Conservation (phyloP, 2,329 filamentous ascomycete genomes). For the Ophiostoma tasmaniense region DNA sequence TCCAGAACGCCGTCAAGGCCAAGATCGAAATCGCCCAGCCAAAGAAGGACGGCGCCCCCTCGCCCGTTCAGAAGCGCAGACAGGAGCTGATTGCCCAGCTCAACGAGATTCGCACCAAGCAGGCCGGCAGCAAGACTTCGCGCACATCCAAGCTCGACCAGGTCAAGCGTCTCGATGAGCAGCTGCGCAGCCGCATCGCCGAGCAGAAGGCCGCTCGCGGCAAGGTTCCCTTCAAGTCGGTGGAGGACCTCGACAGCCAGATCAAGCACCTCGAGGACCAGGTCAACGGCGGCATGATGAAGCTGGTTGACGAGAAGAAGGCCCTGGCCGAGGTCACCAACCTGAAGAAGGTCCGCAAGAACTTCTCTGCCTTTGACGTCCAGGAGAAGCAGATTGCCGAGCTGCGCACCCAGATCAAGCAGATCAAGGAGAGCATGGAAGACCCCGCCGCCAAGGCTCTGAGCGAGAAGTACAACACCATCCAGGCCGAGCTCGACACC, state of each 20-base stretch:
- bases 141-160: conserved; percentile 74
- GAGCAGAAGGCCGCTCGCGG: conserved; percentile 81
- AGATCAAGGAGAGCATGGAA: conserved; percentile 80
- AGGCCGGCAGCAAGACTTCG: conserved; percentile 77
- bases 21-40: conserved; percentile 80
- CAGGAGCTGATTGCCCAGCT: conserved; percentile 77
- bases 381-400: conserved; percentile 84
- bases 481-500: conserved; percentile 78
- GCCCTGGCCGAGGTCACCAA: conserved; percentile 72
- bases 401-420: conserved; percentile 76
- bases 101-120: conserved; percentile 76
- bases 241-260: conserved; percentile 78
- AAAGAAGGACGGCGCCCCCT: conserved; percentile 64
- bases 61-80: conserved; percentile 70
- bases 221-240: conserved; percentile 76
- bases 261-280: conserved; percentile 74
- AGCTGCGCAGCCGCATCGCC: conserved; percentile 72
- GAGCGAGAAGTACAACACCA: conserved; percentile 73
- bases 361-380: conserved; percentile 75
- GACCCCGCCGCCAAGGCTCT: conserved; percentile 86
- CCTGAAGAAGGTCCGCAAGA: conserved; percentile 83
- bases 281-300: conserved; percentile 85
- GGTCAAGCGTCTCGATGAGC: conserved; percentile 84
- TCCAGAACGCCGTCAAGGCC: conserved; percentile 75
- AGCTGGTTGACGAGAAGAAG: conserved; percentile 96